Conservation (phyloP, 2,329 filamentous ascomycete genomes). For the Penicillium sp. region DNA sequence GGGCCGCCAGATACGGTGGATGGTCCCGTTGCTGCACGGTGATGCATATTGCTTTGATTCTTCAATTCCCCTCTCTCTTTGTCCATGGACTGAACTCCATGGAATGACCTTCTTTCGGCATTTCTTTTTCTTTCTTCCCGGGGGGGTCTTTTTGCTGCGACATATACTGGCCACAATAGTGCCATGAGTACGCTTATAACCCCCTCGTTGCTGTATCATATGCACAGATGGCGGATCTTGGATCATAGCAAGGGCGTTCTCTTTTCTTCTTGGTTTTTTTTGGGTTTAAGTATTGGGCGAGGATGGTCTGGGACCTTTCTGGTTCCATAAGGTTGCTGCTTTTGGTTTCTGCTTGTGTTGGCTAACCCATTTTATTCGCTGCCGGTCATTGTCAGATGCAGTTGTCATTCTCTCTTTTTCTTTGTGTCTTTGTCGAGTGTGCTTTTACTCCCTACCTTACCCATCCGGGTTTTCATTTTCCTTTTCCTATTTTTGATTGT, state of each 20-base stretch:
- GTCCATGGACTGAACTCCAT: too few species aligned
- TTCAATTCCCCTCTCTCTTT: not conserved
- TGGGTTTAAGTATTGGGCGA: not conserved
- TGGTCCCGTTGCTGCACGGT: not conserved
- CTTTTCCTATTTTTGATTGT: not conserved
- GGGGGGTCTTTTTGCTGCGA: not conserved
- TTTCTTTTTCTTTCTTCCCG: not conserved
- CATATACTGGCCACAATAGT: not conserved
- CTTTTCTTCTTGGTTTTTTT: not conserved
- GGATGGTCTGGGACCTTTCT: not conserved
- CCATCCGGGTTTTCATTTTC: not conserved
- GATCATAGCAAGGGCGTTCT: slow-evolving; percentile 15
- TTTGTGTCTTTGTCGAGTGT: not conserved
- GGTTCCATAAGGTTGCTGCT: not conserved
- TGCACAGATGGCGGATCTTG: not conserved
- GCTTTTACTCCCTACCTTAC: not conserved
- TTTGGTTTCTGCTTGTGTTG: not conserved
- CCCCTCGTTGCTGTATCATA: slow-evolving; percentile 13
- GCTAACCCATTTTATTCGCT: not conserved
- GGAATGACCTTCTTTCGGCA: not conserved
- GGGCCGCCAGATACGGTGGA: not conserved
- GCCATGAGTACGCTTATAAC: not conserved
- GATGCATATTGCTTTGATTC: not conserved
- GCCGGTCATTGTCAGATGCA: not conserved
- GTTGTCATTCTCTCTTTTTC: slow-evolving; percentile 1